Conservation (phyloP, 495 filamentous ascomycete genomes). For the Penicillium crystallinum region DNA sequence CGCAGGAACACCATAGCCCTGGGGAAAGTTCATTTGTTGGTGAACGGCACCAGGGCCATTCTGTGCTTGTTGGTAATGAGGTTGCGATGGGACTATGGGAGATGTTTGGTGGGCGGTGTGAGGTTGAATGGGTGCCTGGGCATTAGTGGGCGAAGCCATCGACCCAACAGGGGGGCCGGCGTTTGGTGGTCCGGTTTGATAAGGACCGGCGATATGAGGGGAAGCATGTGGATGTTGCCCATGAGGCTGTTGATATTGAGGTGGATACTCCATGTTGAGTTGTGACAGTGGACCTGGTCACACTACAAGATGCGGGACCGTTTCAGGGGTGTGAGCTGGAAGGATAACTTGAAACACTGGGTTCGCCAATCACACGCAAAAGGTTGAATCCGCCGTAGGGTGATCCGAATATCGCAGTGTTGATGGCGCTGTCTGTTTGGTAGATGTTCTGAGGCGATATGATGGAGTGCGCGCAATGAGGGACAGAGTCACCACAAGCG, state of each 20-base stretch:
- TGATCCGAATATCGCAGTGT: slow-evolving; percentile 9
- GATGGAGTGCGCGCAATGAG: slow-evolving; percentile 23
- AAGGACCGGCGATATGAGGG: slow-evolving; percentile 46
- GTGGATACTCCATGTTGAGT: slow-evolving; percentile 49
- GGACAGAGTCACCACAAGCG: slow-evolving; percentile 25
- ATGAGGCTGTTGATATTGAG: slow-evolving; percentile 53
- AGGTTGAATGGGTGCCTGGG: slow-evolving; percentile 48
- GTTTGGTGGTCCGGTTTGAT: slow-evolving; percentile 44
- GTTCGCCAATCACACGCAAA: slow-evolving; percentile 15
- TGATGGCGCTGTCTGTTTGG: slow-evolving; percentile 20
- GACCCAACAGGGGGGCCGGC: slow-evolving; percentile 42
- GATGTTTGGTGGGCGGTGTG: slow-evolving; percentile 48
- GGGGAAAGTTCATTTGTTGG: slow-evolving; percentile 50
- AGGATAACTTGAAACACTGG: slow-evolving; percentile 14
- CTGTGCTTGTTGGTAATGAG: slow-evolving; percentile 46
- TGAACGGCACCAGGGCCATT: slow-evolving; percentile 43
- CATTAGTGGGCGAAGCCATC: slow-evolving; percentile 49
- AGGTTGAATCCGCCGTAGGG: slow-evolving; percentile 3
- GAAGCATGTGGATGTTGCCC: slow-evolving; percentile 50
- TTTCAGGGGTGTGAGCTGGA: slow-evolving; percentile 21
- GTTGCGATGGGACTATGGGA: slow-evolving; percentile 50
- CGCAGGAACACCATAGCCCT: slow-evolving; percentile 43
- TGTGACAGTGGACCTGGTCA: slow-evolving; percentile 26
- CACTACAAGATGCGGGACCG: slow-evolving; percentile 20
- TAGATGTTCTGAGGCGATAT: slow-evolving; percentile 24